phyloP scores from a whole-genome alignment of 192 early-diverging fungal genomes.

The Geranomyces variabilis region DNA sequence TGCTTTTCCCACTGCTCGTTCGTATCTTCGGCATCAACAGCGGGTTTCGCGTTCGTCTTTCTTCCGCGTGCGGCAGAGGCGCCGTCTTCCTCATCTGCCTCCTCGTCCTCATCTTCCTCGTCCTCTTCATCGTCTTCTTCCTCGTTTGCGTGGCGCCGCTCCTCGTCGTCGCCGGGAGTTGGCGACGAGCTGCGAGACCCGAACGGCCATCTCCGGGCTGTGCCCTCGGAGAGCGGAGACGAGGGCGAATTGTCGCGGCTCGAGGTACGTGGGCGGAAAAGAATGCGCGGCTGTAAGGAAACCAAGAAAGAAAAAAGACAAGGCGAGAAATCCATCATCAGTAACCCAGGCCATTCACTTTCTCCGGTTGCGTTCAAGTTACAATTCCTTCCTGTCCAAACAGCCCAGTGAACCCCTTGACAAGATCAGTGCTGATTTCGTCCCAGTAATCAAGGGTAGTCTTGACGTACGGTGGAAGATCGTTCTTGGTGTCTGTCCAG shows the following conservation, averaged over 20 bases:
- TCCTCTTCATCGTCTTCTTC: constrained; percentile 18
- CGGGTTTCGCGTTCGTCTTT: no score
- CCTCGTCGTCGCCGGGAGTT: neutral
- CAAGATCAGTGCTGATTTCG: constrained; percentile 28
- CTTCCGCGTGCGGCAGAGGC: no score
- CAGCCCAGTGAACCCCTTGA: constrained; percentile 24
- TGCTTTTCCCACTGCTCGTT: no score
- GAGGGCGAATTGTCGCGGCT: constrained; percentile 12
- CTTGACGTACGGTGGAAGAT: constrained; percentile 15
- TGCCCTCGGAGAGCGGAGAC: constrained; percentile 1
- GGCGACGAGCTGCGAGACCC: constrained; percentile 2
- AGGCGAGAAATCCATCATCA: neutral
- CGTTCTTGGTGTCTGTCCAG: constrained; percentile 32
- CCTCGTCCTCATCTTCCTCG: constrained; percentile 2
- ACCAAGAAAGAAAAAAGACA: no score
- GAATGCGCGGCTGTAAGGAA: constrained; percentile 13
- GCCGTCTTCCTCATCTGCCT: constrained; percentile 6
- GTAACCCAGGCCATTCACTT: neutral
- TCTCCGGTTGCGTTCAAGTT: neutral
- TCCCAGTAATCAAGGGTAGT: constrained; percentile 32
- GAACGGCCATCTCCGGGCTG: constrained; percentile 7
- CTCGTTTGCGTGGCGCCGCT: neutral
- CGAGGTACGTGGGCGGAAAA: neutral
- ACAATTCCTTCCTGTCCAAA: constrained; percentile 35
- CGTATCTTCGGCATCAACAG: no score